Conservation (phyloP, 495 filamentous ascomycete species). For the Amphirosellinia nigrospora region DNA sequence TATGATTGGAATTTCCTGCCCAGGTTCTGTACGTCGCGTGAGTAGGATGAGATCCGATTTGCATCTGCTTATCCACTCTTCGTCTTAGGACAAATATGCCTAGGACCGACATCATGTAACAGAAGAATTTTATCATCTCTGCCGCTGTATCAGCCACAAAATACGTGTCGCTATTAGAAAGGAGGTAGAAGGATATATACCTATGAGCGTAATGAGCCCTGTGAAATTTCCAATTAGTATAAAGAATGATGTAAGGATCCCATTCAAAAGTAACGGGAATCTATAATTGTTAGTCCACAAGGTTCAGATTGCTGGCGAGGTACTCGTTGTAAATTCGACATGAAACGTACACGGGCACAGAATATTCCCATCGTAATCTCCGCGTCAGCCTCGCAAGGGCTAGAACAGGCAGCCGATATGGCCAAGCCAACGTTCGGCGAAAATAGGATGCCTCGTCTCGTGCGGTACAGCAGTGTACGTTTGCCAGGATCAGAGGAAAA, state of each 20-base stretch:
- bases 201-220: slow-evolving; percentile 32
- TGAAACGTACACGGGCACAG: slow-evolving; percentile 29
- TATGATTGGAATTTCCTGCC: slow-evolving; percentile 27
- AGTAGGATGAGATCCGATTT: slow-evolving; percentile 17
- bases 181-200: slow-evolving; percentile 24
- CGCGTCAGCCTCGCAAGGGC: slow-evolving; percentile 28
- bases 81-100: slow-evolving; percentile 27
- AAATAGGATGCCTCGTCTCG: slow-evolving; percentile 32
- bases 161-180: slow-evolving; percentile 4
- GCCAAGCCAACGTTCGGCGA: slow-evolving; percentile 16
- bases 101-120: slow-evolving; percentile 30
- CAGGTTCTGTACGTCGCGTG: slow-evolving; percentile 31
- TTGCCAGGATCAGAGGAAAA: slow-evolving; percentile 32
- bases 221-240: slow-evolving; percentile 30
- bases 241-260: slow-evolving; percentile 28
- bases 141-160: slow-evolving; percentile 24
- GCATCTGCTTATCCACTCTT: slow-evolving; percentile 16
- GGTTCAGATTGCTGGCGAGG: neutral
- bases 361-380: slow-evolving; percentile 28
- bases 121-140: slow-evolving; percentile 31
- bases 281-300: slow-evolving; percentile 17
- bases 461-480: slow-evolving; percentile 31
- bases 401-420: slow-evolving; percentile 20
- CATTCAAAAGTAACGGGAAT: slow-evolving; percentile 28
- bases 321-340: neutral